phyloP scores from a whole-genome alignment of 2,329 filamentous ascomycete genomes.

The Cercospora sesami region DNA sequence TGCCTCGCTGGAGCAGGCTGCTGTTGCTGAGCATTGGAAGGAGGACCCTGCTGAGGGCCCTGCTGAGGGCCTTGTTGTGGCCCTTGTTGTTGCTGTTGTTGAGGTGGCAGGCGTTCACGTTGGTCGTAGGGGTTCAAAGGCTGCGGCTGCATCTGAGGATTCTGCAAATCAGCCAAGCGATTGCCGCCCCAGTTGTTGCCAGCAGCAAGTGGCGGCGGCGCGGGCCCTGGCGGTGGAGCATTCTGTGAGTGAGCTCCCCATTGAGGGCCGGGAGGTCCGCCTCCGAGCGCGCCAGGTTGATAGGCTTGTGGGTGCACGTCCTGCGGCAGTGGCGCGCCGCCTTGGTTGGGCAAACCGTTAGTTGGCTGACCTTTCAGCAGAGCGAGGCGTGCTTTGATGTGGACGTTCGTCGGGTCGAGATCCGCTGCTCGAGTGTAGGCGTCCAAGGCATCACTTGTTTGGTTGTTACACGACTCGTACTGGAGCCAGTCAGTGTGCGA shows the following conservation, averaged over 20 bases:
- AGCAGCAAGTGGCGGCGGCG: slow-evolving; percentile 53
- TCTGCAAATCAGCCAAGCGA: slow-evolving; percentile 75
- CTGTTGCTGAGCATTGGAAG: slow-evolving; percentile 45
- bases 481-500: slow-evolving; percentile 46
- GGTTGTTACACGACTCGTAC: slow-evolving; percentile 99
- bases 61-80: slow-evolving; percentile 24
- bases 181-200: slow-evolving; percentile 64
- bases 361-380: slow-evolving; percentile 75
- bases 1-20: slow-evolving; percentile 25
- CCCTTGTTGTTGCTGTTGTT: slow-evolving; percentile 71
- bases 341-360: slow-evolving; percentile 69
- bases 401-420: slow-evolving; percentile 86
- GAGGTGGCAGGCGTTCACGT: slow-evolving; percentile 66
- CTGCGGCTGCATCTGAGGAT: slow-evolving; percentile 63
- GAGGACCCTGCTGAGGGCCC: slow-evolving; percentile 27
- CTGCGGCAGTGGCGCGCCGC: slow-evolving; percentile 81
- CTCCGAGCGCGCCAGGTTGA: slow-evolving; percentile 71
- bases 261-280: slow-evolving; percentile 80
- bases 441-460: slow-evolving; percentile 92
- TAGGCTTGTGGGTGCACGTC: slow-evolving; percentile 96
- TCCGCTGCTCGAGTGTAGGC: slow-evolving; percentile 94
- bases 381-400: slow-evolving; percentile 93
- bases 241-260: slow-evolving; percentile 78
- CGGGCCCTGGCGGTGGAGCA: slow-evolving; percentile 64
- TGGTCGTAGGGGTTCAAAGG: slow-evolving; percentile 76